Evolutionary conservation across 192 early-diverging fungal genomes (phyloP).

Genomic region (Coemansia sp.): DNA sequence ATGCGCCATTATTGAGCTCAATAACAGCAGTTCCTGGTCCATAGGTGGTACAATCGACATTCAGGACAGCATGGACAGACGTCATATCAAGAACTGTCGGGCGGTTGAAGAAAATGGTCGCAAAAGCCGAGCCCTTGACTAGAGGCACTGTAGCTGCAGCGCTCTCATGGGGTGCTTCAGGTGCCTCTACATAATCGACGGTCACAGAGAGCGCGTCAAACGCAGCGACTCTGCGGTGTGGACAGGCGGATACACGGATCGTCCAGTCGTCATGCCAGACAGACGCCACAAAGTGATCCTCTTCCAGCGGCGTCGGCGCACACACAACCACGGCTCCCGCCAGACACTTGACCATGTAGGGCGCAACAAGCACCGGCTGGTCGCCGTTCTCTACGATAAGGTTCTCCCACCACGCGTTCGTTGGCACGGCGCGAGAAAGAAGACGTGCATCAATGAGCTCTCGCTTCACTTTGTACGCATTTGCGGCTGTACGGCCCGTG

Average conservation of each 20-base stretch:
- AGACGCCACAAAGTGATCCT: constrained; percentile 23
- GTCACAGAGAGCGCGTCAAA: constrained; percentile 44
- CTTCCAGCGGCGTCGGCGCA: constrained; percentile 23
- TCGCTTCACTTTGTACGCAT: constrained; percentile 22
- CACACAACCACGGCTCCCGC: constrained; percentile 16
- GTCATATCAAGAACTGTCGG: constrained; percentile 14
- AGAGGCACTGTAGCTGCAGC: constrained; percentile 16
- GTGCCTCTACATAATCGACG: constrained; percentile 12
- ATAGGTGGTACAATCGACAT: constrained; percentile 2
- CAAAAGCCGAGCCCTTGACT: constrained; percentile 49
- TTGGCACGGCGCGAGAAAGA: constrained; percentile 20
- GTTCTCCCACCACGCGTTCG: constrained; percentile 55
- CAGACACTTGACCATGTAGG: constrained; percentile 42
- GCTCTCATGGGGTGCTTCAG: background rate
- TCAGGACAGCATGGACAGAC: constrained; percentile 40
- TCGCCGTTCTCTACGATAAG: constrained; percentile 38
- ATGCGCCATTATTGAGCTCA: constrained; percentile 35
- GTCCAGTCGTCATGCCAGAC: constrained; percentile 45
- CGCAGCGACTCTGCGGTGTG: constrained; percentile 11
- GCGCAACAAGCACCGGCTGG: constrained; percentile 38
- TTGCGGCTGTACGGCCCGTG: constrained; percentile 7
- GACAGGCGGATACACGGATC: constrained; percentile 11
- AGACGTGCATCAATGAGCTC: constrained; percentile 17
- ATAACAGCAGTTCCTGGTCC: constrained; percentile 29
- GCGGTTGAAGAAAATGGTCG: constrained; percentile 28